These are phyloP conservation scores for Wickerhamiella qilinensis DNA, from an alignment of 805 yeast species.

Conservation along the genomic window DNA sequence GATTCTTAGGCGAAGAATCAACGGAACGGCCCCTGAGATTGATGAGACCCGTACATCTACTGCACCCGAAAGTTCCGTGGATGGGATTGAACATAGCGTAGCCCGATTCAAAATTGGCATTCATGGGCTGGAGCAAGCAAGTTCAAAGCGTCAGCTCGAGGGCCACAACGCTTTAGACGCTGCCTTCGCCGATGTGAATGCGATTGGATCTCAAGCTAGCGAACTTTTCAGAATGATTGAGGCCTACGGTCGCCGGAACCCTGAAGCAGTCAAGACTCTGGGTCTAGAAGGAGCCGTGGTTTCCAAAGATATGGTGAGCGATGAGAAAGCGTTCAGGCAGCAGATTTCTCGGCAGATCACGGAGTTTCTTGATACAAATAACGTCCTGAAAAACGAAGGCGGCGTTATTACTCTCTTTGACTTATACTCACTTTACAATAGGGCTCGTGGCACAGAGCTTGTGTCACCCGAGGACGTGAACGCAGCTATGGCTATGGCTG, in stretches of 20 bases:
- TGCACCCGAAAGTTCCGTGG: too few relatives aligned
- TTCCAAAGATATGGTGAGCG: slow-evolving; percentile 24
- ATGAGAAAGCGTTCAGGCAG: slow-evolving; percentile 21
- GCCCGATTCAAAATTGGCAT: slow-evolving; percentile 34
- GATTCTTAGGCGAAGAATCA: slow-evolving; percentile 23
- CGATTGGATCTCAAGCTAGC: slow-evolving; percentile 57
- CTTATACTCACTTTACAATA: slow-evolving; percentile 45
- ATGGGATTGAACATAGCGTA: neutral
- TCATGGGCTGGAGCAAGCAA: slow-evolving; percentile 45
- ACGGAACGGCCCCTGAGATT: too few relatives aligned
- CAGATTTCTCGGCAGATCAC: slow-evolving; percentile 70
- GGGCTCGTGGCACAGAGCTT: slow-evolving; percentile 47
- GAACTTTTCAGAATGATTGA: slow-evolving; percentile 46
- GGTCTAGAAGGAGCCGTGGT: slow-evolving; percentile 21
- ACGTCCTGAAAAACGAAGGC: slow-evolving; percentile 34
- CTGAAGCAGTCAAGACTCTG: slow-evolving; percentile 10
- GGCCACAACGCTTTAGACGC: slow-evolving; percentile 46
- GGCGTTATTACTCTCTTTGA: slow-evolving; percentile 49
- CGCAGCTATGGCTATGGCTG: slow-evolving; percentile 44
- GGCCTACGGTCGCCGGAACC: slow-evolving; percentile 14
- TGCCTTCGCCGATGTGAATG: slow-evolving; percentile 63
- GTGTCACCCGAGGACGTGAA: slow-evolving; percentile 54
- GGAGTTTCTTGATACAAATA: slow-evolving; percentile 39
- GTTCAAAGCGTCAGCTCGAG: slow-evolving; percentile 36
- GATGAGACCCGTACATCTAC: too few relatives aligned